A percentile compares a stretch with the other conserved stretches of the same genome.
Conservation (phyloP, 495 filamentous ascomycete genomes). For the Penicilliopsis zonata region DNA sequence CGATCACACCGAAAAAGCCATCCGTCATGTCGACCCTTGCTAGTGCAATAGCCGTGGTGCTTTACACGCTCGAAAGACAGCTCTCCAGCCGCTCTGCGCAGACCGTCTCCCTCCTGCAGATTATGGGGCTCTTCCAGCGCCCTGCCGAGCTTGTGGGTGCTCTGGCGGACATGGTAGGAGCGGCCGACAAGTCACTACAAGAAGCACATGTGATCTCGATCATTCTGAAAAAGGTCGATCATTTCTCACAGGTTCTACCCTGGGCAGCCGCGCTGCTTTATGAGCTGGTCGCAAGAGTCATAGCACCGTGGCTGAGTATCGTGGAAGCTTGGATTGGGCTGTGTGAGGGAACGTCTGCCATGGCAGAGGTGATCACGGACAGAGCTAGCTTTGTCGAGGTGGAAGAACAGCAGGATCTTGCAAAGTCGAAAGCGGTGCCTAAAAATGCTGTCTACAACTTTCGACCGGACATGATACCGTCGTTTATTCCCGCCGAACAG, state of each 20-base stretch:
- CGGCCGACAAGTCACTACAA: conserved; percentile 36
- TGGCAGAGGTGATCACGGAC: conserved; percentile 28
- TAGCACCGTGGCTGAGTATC: conserved; percentile 56
- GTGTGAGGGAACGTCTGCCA: conserved; percentile 37
- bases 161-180: conserved; percentile 46
- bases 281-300: conserved; percentile 52
- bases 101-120: conserved; percentile 42
- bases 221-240: conserved; percentile 50
- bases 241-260: conserved; percentile 47
- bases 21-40: conserved; percentile 26
- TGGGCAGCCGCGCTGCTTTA: conserved; percentile 52
- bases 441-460: conserved; percentile 47
- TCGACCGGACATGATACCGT: conserved; percentile 48
- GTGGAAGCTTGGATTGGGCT: conserved; percentile 72
- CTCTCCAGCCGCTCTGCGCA: conserved; percentile 13
- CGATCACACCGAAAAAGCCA: conserved; percentile 14
- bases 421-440: conserved; percentile 40
- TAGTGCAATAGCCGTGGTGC: conserved; percentile 19
- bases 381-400: conserved; percentile 48
- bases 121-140: conserved; percentile 52
- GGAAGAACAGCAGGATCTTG: conserved; percentile 33
- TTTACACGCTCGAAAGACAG: conserved; percentile 27
- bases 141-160: conserved; percentile 50
- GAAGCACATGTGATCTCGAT: conserved; percentile 61
- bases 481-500: conserved; percentile 52